Conservation (phyloP, 306 rosid genomes). For the Prunus dulcis region DNA sequence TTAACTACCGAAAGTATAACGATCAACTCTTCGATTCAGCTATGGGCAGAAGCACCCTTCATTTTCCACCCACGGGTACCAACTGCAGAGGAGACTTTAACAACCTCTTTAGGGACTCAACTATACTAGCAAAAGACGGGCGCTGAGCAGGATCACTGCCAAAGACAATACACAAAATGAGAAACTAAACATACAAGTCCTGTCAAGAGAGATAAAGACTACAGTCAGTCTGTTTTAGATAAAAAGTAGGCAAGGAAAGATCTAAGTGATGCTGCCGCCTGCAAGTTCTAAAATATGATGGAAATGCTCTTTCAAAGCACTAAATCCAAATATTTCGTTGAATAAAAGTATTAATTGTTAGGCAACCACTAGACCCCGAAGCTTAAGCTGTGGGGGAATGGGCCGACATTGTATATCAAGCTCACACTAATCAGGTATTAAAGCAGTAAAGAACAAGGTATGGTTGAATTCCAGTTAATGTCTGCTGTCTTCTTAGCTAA, state of each 20-base stretch:
- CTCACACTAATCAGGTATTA: too few species aligned
- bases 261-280: background rate
- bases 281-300: too few species aligned
- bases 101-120: conserved; percentile 79
- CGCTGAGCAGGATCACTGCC: conserved; percentile 75
- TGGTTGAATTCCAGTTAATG: too few species aligned
- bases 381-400: too few species aligned
- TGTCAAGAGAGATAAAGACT: too few species aligned
- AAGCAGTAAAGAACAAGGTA: too few species aligned
- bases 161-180: conserved; percentile 27
- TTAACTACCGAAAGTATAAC: conserved; percentile 20
- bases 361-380: too few species aligned
- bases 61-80: conserved; percentile 52
- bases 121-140: conserved; percentile 65
- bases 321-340: too few species aligned
- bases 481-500: too few species aligned
- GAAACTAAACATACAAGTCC: background rate
- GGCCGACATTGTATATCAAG: too few species aligned
- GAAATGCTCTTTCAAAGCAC: too few species aligned
- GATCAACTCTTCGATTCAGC: conserved; percentile 21
- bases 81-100: conserved; percentile 70
- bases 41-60: conserved; percentile 16
- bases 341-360: too few species aligned
- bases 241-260: background rate
- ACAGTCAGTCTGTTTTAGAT: background rate